Evolutionary conservation across 345 rosid genomes (phyloP).

Genomic region (Reutealis trisperma): DNA sequence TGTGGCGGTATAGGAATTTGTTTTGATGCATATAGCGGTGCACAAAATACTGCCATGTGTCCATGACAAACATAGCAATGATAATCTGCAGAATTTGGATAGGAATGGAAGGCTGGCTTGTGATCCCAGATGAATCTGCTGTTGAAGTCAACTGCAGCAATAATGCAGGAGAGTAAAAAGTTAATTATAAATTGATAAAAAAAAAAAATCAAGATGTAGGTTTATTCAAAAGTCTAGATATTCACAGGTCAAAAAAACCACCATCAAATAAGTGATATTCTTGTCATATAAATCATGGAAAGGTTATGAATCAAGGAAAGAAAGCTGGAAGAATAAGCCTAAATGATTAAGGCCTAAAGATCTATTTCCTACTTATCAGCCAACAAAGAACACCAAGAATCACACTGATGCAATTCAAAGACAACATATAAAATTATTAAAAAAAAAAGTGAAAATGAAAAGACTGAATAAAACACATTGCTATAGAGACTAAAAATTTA

Average conservation of each 20-base stretch:
- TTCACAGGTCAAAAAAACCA: slow-evolving; percentile 2
- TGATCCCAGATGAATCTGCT: slow-evolving; percentile 41
- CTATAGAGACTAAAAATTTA: not conserved
- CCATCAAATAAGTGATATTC: not conserved
- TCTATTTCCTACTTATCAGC: too few species aligned
- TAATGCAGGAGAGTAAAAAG: not conserved
- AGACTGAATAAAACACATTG: too few species aligned
- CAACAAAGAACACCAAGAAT: not conserved
- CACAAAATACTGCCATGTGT: slow-evolving; percentile 71
- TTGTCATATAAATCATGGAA: not conserved
- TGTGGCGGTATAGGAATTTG: slow-evolving; percentile 63
- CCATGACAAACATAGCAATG: slow-evolving; percentile 66
- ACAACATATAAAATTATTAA: too few species aligned
- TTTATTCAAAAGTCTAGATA: not conserved
- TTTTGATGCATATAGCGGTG: slow-evolving; percentile 76
- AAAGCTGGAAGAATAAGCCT: too few species aligned
- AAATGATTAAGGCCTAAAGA: too few species aligned
- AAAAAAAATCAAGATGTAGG: not conserved
- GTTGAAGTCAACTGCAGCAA: slow-evolving; percentile 54
- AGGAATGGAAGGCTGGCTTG: slow-evolving; percentile 48
- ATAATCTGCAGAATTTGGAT: slow-evolving; percentile 51
- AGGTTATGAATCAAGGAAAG: not conserved
- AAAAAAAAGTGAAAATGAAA: too few species aligned
- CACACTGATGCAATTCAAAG: too few species aligned
- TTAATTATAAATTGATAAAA: slow-evolving; percentile 3